Evolutionary conservation across 2,329 filamentous ascomycete species (phyloP).

Genomic region (Zymoseptoria pseudotritici): DNA sequence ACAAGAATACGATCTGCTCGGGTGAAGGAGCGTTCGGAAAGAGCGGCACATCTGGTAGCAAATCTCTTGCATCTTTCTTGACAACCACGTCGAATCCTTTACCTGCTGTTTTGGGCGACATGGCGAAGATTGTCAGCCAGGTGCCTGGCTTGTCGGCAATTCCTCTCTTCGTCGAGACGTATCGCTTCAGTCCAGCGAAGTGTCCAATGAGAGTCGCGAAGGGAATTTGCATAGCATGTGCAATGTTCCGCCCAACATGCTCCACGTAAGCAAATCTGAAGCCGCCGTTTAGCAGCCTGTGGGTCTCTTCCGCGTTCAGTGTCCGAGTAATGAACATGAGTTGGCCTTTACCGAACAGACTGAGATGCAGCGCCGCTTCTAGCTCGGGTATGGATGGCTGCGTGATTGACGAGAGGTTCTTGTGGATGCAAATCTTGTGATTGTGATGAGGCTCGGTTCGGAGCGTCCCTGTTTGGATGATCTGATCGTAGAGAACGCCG

Average conservation of each 20-base stretch:
- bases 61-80: conserved; percentile 32
- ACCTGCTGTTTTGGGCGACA: conserved; percentile 26
- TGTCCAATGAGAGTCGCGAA: conserved; percentile 53
- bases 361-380: conserved; percentile 32
- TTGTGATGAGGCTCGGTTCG: conserved; percentile 14
- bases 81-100: conserved; percentile 40
- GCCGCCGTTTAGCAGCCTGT: conserved; percentile 60
- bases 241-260: conserved; percentile 62
- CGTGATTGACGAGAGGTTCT: conserved; percentile 1
- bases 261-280: conserved; percentile 68
- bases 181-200: conserved; percentile 58
- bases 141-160: conserved; percentile 33
- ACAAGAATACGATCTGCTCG: conserved; percentile 28
- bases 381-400: conserved; percentile 28
- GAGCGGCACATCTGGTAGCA: conserved; percentile 40
- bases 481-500: conserved; percentile 32
- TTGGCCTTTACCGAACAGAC: conserved; percentile 60
- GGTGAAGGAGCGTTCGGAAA: conserved; percentile 23
- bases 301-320: conserved; percentile 52
- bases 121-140: conserved; percentile 32
- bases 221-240: conserved; percentile 67
- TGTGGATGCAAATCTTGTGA: conserved; percentile 7
- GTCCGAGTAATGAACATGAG: conserved; percentile 71
- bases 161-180: conserved; percentile 37
- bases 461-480: conserved; percentile 30